These are phyloP conservation scores for Wickerhamiella qilinensis DNA, from an alignment of 805 yeast genomes.

Conservation along the genomic window DNA sequence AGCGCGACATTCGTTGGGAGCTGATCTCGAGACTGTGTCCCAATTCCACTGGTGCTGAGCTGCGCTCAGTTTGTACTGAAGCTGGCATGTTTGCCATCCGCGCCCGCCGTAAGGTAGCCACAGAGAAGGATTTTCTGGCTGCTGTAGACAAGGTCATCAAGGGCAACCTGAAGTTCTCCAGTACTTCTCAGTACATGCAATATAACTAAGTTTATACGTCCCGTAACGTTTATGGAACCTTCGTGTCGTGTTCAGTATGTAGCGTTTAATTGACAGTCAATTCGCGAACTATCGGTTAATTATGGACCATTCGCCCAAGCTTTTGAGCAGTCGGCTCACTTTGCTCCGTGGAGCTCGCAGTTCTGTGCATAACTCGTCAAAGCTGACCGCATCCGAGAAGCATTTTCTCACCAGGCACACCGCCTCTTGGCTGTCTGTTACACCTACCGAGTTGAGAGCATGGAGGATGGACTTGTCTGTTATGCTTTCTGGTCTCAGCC, in stretches of 20 bases:
- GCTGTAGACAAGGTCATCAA: constrained; percentile 98
- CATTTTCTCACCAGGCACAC: constrained; percentile 4
- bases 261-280: too few relatives aligned
- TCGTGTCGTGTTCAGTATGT: too few relatives aligned
- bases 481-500: neutral
- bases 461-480: constrained; percentile 1
- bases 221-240: neutral
- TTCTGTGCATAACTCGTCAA: constrained; percentile 15
- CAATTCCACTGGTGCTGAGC: constrained; percentile 96
- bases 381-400: constrained; percentile 8
- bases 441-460: constrained; percentile 1
- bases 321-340: constrained; percentile 9
- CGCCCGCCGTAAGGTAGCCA: constrained; percentile 94
- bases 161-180: constrained; percentile 94
- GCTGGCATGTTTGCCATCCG: constrained; percentile 99
- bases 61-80: constrained; percentile 96
- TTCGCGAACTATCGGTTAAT: constrained; percentile 6
- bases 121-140: constrained; percentile 92
- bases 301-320: constrained; percentile 13
- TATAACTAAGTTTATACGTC: constrained; percentile 50
- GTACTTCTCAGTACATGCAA: constrained; percentile 97
- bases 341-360: constrained; percentile 12
- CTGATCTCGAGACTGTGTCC: constrained; percentile 94
- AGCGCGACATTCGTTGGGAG: constrained; percentile 97
- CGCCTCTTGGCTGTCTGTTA: neutral